Evolutionary conservation across 164 flowering plant species (phyloP), one percentile per base, ranked within the genome.

Genomic region (Taxillus chinensis): DNA sequence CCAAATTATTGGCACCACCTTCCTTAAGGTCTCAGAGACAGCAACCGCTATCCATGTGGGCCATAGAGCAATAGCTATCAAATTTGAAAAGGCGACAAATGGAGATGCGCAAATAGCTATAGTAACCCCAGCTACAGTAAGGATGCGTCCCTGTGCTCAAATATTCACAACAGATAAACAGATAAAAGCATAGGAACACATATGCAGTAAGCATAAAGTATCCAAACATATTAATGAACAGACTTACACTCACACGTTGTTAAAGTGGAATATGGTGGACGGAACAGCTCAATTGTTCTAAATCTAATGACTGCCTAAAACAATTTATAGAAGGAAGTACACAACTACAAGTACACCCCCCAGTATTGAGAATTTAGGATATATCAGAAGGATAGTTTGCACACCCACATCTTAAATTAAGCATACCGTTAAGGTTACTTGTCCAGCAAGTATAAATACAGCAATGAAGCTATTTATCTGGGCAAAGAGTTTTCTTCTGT

Each of bases 391-490:
- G 27, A 27, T 27, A 27, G 27, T 27, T 27, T 27, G 27, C 27
- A 27, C 0, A 27, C 27, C 27, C 27, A 3, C 12, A 38, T 27
- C 7, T 6, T 5, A 68, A 59, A 57, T 65, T 37, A 27, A 68
- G 49, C 80, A 67, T 86, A 92, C 97, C 73, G 97, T 93, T 66
- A 90, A 49, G 53, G 89, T 85, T 38, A 93, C 87, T 76, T 93
- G 97, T 64, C 98, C 98, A 55, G 75, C 82, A 59, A 93, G 86
- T 62, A 93, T 90, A 68, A 90, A 93, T 45, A 88, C 64, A 55
- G 97, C 98, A 79, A 84, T 88, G 63, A 88, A 86, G 78, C 98
- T 93, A 66, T 93, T 93, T 74, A 93, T 90, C 78, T 88, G 80
- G 5, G 95, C 98, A 75, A 93, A 86, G 75, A 93, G 67, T 72